Evolutionary conservation across 305 asterid genomes (phyloP).

Genomic region (Solanum hybrid): DNA sequence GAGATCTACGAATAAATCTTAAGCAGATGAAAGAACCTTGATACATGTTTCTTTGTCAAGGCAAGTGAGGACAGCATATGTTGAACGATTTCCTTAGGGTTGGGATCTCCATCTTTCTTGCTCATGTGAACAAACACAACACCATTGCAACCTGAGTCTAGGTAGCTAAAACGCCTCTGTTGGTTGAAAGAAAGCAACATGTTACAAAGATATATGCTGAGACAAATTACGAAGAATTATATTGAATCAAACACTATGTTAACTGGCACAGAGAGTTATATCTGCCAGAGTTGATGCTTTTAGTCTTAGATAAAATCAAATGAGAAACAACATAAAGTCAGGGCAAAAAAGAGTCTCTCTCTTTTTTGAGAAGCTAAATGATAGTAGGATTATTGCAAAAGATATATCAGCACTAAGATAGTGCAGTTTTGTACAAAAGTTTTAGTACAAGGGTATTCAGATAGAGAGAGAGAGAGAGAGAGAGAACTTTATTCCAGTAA

Average conservation of each 20-base stretch:
- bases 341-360: neutral
- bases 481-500: neutral
- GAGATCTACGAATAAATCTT: neutral
- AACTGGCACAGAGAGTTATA: neutral
- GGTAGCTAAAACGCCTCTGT: constrained; percentile 77
- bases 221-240: neutral
- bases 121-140: constrained; percentile 84
- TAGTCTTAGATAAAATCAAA: neutral
- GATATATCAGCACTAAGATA: neutral
- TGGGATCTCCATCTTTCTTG: constrained; percentile 70
- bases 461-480: neutral
- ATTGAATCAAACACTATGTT: neutral
- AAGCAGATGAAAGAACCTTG: constrained; percentile 35
- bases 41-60: constrained; percentile 56
- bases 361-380: neutral
- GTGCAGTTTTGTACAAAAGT: neutral
- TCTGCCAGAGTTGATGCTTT: neutral
- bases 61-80: constrained; percentile 91
- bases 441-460: neutral
- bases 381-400: neutral
- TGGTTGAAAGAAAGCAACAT: neutral
- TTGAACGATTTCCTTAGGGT: constrained; percentile 71
- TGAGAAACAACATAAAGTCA: neutral
- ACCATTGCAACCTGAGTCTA: constrained; percentile 88
- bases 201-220: neutral